Base-by-base conservation (phyloP, 345 rosid genomes). In the Garcia nutans region DNA sequence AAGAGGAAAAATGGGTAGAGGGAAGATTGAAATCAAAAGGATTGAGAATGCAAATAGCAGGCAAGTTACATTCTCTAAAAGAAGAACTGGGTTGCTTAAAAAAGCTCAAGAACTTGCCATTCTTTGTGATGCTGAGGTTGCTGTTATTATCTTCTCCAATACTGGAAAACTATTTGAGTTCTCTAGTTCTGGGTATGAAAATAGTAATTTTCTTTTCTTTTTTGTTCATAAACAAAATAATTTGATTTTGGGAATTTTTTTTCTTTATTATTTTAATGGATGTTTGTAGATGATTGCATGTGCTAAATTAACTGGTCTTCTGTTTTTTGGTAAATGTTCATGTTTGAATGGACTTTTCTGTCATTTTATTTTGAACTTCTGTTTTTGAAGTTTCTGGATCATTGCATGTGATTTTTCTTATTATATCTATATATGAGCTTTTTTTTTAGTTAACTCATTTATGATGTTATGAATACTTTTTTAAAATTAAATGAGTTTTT, bases 21-120 rank as follows among this genome's bases (percentile, higher is more conserved):
- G 97, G 12, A 95, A 92, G 83, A 95, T 91, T 78, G 97, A 95
- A 88, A 95, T 95, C 28, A 95, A 88, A 86, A 94, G 86, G 85
- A 94, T 94, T 64, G 98, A 94, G 84, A 92, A 92, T 85, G 91
- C 96, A 45, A 95, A 91, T 74, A 95, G 92, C 84, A 92, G 99
- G 77, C 97, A 95, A 85, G 97, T 95, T 41, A 95, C 97, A 37
- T 95, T 95, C 91, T 95, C 97, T 23, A 94, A 94, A 84, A 88
- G 98, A 74, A 90, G 97, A 80, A 78, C 87, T 74, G 98, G 98
- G 60, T 84, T 94, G 89, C 93, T 94, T 6, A 94, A 94, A 81
- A 91, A 94, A 74, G 93, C 98, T 74, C 89, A 77, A 57, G 98
- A 94, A 78, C 94, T 94, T 79, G 86, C 98, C 71, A 85, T 92